Base-by-base conservation (phyloP, 1,139 yeast genomes). In the Geotrichum carabidarum region DNA sequence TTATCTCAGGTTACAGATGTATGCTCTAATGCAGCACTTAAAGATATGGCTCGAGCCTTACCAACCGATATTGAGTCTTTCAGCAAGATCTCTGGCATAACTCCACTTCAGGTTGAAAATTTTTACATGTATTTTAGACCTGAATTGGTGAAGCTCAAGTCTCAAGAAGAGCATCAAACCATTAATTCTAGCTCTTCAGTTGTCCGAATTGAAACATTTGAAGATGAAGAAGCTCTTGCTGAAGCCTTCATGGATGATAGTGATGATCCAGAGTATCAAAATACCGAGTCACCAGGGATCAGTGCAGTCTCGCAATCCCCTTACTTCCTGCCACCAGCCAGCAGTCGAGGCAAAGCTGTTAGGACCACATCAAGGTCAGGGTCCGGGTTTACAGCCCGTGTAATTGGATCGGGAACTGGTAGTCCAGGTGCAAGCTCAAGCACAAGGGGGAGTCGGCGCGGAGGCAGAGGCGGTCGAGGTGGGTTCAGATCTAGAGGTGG, bases 21-120 rank as follows among this genome's bases (percentile, higher is more conserved):
- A 3, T 62, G 64, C 49, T 57, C 62, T 8, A 58, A 60, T 17
- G 58, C 37, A 6, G 54, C 58, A 22, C 45, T 62, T 7, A 52
- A 56, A 18, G 62, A 55, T 30, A 44, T 61, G 53, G 60, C 64
- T 0, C 48, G 32, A 6, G 11, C 30, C 6, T 44, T 55, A 1
- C 58, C 58, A n/a, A 52, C 53, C 12, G 55, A 55, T 35, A 31
- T 55, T 14, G 55, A 51, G 40, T 18, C 48, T 9, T 62, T 59
- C 45, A 40, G 45, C 11, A 31, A 40, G 17, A 40, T 60, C 3
- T 45, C 57, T 8, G 61, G 59, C 1, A 55, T 61, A 7, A 50
- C 58, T 9, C 48, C 44, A 15, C 31, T 27, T 17, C 62, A 59
- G 38, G 58, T 59, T 8, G 48, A 48, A 4, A 50, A 45, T 9